These are phyloP conservation scores for Willaertia magna DNA, from an alignment of 208 protist genomes.

Conservation along the genomic window DNA sequence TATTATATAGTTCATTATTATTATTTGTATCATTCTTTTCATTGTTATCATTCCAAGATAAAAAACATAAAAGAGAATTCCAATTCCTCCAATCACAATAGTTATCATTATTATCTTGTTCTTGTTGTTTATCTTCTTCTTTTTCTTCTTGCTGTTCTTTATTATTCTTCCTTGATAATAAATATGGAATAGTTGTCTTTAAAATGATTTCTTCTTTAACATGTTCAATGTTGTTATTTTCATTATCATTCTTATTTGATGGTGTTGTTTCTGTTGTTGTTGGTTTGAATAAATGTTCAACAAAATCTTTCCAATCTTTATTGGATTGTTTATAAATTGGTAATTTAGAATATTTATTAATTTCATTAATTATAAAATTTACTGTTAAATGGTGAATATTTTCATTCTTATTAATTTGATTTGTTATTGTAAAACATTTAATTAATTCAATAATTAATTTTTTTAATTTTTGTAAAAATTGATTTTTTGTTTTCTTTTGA, in stretches of 20 bases:
- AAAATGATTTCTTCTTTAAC: not conserved
- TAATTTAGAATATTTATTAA: not conserved
- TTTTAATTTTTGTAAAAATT: not conserved
- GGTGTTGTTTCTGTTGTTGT: not conserved
- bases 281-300: not conserved
- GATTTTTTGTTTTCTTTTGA: not conserved
- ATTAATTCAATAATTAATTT: too few relatives aligned
- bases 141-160: not conserved
- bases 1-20: too few relatives aligned
- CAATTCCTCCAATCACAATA: too few relatives aligned
- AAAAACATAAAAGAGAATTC: too few relatives aligned
- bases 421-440: not conserved
- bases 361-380: not conserved
- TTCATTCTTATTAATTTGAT: not conserved
- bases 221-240: not conserved
- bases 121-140: not conserved
- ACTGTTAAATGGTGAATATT: not conserved
- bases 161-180: not conserved
- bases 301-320: not conserved
- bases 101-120: too few relatives aligned
- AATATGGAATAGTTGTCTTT: not conserved
- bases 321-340: not conserved
- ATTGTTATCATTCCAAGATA: too few relatives aligned
- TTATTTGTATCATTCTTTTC: too few relatives aligned
- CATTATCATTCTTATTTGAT: not conserved